Conservation (phyloP, 176 grass and related monocot species). For the Hordeum marinum region DNA sequence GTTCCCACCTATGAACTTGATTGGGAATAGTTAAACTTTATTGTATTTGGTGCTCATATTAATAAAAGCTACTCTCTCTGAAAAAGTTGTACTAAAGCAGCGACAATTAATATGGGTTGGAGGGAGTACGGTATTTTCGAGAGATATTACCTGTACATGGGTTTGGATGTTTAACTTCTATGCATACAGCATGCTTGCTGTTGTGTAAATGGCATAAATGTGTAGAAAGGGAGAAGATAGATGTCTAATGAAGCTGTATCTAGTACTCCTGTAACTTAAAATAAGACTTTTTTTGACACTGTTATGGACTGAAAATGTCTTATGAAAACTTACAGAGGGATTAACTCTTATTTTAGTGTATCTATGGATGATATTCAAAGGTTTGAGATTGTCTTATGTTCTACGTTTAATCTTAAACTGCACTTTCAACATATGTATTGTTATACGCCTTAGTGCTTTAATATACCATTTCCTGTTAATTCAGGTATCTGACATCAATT, state of each 20-base stretch:
- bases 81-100: no score
- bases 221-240: neutral
- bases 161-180: neutral
- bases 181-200: neutral
- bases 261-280: no score
- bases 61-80: neutral
- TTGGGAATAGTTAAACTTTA: no score
- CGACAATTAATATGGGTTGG: no score
- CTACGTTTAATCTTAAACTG: neutral
- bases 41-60: neutral
- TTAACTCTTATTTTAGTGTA: neutral
- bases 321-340: no score
- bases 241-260: conserved; percentile 1
- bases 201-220: neutral
- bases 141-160: neutral
- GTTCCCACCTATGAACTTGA: no score
- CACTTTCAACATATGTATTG: neutral
- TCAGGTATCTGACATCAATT: neutral
- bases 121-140: neutral
- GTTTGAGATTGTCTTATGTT: neutral
- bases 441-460: neutral
- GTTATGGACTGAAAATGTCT: no score
- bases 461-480: neutral
- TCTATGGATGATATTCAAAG: neutral
- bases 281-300: no score